These are phyloP conservation scores for Tolypocladium pustulatum DNA, from an alignment of 2,329 filamentous ascomycete species.

Conservation along the genomic window DNA sequence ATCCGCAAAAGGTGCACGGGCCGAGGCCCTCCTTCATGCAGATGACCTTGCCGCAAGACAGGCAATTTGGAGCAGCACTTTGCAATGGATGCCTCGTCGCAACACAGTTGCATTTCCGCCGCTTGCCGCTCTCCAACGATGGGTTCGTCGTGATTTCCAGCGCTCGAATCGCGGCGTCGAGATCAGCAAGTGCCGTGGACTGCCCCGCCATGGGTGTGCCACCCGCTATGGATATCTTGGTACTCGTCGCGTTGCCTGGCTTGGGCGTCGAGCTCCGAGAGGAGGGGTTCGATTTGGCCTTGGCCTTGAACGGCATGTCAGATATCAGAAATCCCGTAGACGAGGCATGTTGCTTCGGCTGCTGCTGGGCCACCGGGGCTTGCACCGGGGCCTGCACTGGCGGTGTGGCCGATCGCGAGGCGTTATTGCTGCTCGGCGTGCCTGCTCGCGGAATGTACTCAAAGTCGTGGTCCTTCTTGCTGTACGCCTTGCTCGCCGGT, in stretches of 20 bases:
- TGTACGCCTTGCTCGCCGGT: slow-evolving; percentile 59
- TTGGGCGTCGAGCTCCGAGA: slow-evolving; percentile 46
- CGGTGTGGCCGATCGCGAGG: slow-evolving; percentile 25
- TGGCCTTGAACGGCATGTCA: slow-evolving; percentile 51
- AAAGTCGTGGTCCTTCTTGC: slow-evolving; percentile 57
- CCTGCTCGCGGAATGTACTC: slow-evolving; percentile 58
- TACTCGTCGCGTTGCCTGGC: slow-evolving; percentile 35
- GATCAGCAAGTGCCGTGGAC: slow-evolving; percentile 59
- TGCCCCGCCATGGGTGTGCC: slow-evolving; percentile 75
- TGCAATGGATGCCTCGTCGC: slow-evolving; percentile 80
- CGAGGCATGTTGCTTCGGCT: slow-evolving; percentile 40
- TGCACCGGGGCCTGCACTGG: slow-evolving; percentile 21
- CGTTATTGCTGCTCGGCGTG: slow-evolving; percentile 25
- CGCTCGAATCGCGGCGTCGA: slow-evolving; percentile 73
- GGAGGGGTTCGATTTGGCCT: slow-evolving; percentile 40
- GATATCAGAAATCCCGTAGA: slow-evolving; percentile 74
- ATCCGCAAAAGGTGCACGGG: slow-evolving; percentile 83
- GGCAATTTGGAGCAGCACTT: slow-evolving; percentile 84
- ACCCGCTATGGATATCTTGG: slow-evolving; percentile 64
- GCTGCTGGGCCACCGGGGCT: slow-evolving; percentile 21
- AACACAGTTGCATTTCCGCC: slow-evolving; percentile 76
- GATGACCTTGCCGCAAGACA: slow-evolving; percentile 87
- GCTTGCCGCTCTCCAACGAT: slow-evolving; percentile 41
- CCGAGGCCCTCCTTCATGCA: slow-evolving; percentile 91
- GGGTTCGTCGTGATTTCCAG: slow-evolving; percentile 92